Base-by-base conservation (phyloP, 805 yeast species). In the Candida glaebosa region DNA sequence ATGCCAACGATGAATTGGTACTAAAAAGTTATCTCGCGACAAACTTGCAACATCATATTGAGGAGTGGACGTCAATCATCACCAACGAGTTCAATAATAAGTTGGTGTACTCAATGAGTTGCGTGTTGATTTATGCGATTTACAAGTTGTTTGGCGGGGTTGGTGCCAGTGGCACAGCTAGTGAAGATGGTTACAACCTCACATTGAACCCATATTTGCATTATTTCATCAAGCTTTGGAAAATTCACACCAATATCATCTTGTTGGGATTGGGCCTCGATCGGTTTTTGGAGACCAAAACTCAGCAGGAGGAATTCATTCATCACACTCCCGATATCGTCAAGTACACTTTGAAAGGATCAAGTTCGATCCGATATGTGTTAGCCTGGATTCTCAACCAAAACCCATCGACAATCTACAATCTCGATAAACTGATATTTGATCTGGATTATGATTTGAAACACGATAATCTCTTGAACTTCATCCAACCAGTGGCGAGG, bases 401-500 rank as follows among this genome's bases (percentile, higher is more conserved):
- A 32, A 52, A 52, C 18, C 56, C 54, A 1, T 43, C 56, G 12
- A 47, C 47, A 46, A 24, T 38, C 15, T 42, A 46, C 25, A 51
- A 52, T 18, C 51, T 45, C 2, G 45, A 37, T 3, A 6, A 24
- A 15, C 26, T 8, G 46, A 43, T 22, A 42, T 18, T 7, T 36
- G 32, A 33, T n/a, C 10, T 3, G 38, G 34, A 24, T 19, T 37
- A 26, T 19, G 93, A 84, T 54, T 62, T 81, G 18, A 62, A 70
- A 40, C 81, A 78, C 50, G 80, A 79, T 49, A 70, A 86, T 7
- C 64, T 84, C 18, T 57, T 75, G 28, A 71, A 79, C 40, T 84
- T 81, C 53, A 70, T 79, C 69, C 79, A 82, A 16, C 89, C 90
- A 2, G 74, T 79, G 61, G 85, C 82, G 1, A 65, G 90, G 45